phyloP scores from a whole-genome alignment of 345 rosid species.

The Moringa oleifera region DNA sequence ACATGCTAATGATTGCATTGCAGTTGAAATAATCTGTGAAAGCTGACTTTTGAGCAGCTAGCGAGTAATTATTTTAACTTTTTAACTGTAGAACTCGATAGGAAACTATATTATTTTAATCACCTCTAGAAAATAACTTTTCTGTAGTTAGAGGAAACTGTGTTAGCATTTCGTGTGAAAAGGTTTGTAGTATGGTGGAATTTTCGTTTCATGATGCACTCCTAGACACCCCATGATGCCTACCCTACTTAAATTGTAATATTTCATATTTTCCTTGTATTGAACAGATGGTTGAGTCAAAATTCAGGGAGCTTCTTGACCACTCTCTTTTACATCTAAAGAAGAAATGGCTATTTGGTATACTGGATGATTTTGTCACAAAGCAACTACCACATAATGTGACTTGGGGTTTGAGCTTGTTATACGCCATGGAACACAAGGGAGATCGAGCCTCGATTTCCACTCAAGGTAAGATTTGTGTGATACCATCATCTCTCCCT shows the following conservation, averaged over 20 bases:
- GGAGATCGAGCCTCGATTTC: slow-evolving; percentile 81
- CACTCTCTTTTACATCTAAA: slow-evolving; percentile 74
- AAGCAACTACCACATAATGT: slow-evolving; percentile 97
- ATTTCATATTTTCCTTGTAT: neutral
- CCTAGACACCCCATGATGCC: too few relatives aligned
- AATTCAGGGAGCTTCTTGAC: slow-evolving; percentile 77
- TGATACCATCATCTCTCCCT: slow-evolving; percentile 1
- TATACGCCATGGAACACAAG: slow-evolving; percentile 88
- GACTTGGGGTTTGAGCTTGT: slow-evolving; percentile 95
- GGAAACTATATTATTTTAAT: neutral
- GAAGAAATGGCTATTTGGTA: slow-evolving; percentile 91
- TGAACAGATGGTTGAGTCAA: slow-evolving; percentile 83
- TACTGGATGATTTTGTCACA: slow-evolving; percentile 92
- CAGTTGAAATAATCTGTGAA: neutral
- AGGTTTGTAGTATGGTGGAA: too few relatives aligned
- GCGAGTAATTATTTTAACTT: neutral
- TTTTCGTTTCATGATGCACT: too few relatives aligned
- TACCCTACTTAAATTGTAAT: neutral
- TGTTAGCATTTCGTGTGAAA: too few relatives aligned
- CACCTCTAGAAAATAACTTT: neutral
- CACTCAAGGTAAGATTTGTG: slow-evolving; percentile 63
- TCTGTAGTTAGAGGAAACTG: neutral
- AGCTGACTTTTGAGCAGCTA: neutral
- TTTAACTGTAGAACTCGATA: neutral
- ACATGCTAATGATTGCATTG: neutral